phyloP scores from a whole-genome alignment of 495 filamentous ascomycete genomes.

The Penicillium steckii region DNA sequence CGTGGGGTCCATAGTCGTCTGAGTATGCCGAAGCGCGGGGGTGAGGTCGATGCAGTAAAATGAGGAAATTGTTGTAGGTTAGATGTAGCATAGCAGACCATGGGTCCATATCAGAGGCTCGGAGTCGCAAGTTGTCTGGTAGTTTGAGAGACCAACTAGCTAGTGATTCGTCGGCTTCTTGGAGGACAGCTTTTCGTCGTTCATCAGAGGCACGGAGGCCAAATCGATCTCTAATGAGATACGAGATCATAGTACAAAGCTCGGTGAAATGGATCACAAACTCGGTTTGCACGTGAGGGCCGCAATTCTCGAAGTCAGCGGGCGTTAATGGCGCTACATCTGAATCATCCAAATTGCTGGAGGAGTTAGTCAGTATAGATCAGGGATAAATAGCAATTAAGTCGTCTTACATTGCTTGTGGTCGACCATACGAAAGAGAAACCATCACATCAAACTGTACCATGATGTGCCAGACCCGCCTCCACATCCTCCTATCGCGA shows the following conservation, averaged over 20 bases:
- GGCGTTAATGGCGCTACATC: conserved; percentile 43
- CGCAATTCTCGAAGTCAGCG: conserved; percentile 50
- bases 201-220: conserved; percentile 38
- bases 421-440: conserved; percentile 49
- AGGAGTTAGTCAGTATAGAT: neutral
- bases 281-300: conserved; percentile 38
- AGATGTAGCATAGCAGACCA: conserved; percentile 52
- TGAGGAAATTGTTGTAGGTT: conserved; percentile 52
- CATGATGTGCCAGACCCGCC: conserved; percentile 47
- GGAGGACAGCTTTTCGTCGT: conserved; percentile 42
- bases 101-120: conserved; percentile 44
- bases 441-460: conserved; percentile 50
- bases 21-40: conserved; percentile 44
- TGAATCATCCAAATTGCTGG: conserved; percentile 48
- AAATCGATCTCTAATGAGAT: conserved; percentile 44
- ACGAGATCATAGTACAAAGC: conserved; percentile 47
- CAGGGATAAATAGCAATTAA: neutral
- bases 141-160: conserved; percentile 48
- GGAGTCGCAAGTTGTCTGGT: conserved; percentile 42
- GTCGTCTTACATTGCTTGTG: conserved; percentile 44
- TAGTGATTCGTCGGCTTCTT: conserved; percentile 45
- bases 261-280: conserved; percentile 48
- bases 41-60: conserved; percentile 50
- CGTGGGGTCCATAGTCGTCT: conserved; percentile 44
- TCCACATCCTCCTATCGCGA: conserved; percentile 46